Evolutionary conservation across 495 filamentous ascomycete species (phyloP), one percentile per base, ranked within the genome.

Genomic region (Tuber calosporum): DNA sequence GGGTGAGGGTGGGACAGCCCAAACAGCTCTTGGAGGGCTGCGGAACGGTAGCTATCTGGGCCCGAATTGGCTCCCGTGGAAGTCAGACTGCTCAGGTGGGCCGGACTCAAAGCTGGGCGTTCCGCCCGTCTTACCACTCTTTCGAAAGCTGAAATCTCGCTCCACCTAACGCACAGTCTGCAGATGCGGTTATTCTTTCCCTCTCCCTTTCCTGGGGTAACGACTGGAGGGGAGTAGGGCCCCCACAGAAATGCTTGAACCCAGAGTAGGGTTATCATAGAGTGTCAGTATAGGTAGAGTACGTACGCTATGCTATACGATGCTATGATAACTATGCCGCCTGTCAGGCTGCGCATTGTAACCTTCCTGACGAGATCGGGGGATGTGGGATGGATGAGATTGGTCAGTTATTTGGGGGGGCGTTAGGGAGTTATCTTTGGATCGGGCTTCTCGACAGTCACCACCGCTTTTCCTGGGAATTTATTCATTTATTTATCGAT

Each of bases 241-340:
- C 41, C 38, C 40, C 37, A 62, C 74, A 69, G 26, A 75, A 39
- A n/a, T 72, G 66, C n/a, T 75, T 39, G 20, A 38, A 34, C 53
- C 53, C 53, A 34, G 53, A 62, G 66, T 62, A 75, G 62, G 73
- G 26, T 58, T 66, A 75, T 75, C 13, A 75, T 66, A 36, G 30
- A 30, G 30, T 19, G n/a, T n/a, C n/a, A 67, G 30, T 75, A 67
- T 15, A 43, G 8, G 39, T 9, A 40, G n/a, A 38, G 30, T 69
- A 30, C 34, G 74, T 69, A 42, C 42, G 66, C 37, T 58, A 19
- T 67, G 70, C 38, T 73, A 38, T 30, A 13, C 67, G 30, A 43
- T 43, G 66, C 39, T 13, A 20, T 43, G 26, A 4, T 53, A n/a
- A 9, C 45, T 58, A 30, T 11, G n/a, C 53, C 53, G 11, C 26